phyloP scores from a whole-genome alignment of 108 stramenopile genomes.

The Discostella stelligeroides region DNA sequence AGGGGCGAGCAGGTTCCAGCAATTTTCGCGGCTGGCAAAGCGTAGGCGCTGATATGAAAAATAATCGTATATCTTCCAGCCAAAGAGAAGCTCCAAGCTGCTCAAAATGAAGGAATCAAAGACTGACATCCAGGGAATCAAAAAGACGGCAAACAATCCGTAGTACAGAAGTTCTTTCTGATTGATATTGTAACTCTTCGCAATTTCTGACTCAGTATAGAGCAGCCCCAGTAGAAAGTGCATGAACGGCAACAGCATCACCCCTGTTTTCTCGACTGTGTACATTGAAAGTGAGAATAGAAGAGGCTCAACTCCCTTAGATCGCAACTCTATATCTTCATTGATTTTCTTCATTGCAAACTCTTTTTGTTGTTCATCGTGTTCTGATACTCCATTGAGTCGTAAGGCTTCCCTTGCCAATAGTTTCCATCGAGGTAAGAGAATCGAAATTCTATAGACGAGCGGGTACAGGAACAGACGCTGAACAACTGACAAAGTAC shows the following conservation, averaged over 20 bases:
- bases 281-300: slow-evolving; percentile 67
- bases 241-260: slow-evolving; percentile 64
- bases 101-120: slow-evolving; percentile 84
- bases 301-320: slow-evolving; percentile 85
- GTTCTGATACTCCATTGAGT: slow-evolving; percentile 61
- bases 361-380: slow-evolving; percentile 77
- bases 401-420: slow-evolving; percentile 35
- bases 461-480: slow-evolving; percentile 77
- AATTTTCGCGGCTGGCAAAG: slow-evolving; percentile 71
- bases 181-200: slow-evolving; percentile 68
- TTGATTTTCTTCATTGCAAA: slow-evolving; percentile 72
- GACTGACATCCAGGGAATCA: slow-evolving; percentile 58
- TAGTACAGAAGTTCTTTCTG: slow-evolving; percentile 83
- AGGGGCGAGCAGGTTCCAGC: slow-evolving; percentile 73
- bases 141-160: slow-evolving; percentile 72
- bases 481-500: slow-evolving; percentile 63
- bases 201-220: slow-evolving; percentile 69
- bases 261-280: slow-evolving; percentile 55
- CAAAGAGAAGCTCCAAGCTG: slow-evolving; percentile 84
- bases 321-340: slow-evolving; percentile 79
- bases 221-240: slow-evolving; percentile 63
- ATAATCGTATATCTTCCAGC: slow-evolving; percentile 90
- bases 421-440: slow-evolving; percentile 81
- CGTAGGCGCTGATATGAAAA: slow-evolving; percentile 83
- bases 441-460: slow-evolving; percentile 46